phyloP scores from a whole-genome alignment of 192 early-diverging fungal genomes.

The Borealophlyctis nickersoniae region DNA sequence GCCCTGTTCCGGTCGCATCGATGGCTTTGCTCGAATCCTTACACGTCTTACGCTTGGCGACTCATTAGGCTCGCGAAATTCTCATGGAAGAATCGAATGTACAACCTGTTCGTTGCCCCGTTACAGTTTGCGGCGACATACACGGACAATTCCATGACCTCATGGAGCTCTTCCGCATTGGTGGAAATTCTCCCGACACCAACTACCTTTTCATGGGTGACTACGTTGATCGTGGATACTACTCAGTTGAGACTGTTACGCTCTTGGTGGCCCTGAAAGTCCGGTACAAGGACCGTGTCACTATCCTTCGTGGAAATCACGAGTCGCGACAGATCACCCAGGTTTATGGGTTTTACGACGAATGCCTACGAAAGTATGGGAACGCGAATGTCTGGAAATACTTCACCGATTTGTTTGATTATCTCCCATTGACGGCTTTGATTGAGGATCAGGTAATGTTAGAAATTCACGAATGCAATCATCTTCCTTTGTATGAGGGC shows the following conservation, averaged over 20 bases:
- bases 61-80: slow-evolving; percentile 84
- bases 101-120: slow-evolving; percentile 91
- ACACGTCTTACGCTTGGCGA: no score
- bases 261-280: slow-evolving; percentile 92
- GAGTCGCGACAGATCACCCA: slow-evolving; percentile 94
- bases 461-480: not conserved
- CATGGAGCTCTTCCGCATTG: slow-evolving; percentile 88
- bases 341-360: slow-evolving; percentile 98
- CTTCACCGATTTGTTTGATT: slow-evolving; percentile 98
- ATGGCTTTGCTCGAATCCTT: no score
- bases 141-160: slow-evolving; percentile 98
- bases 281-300: slow-evolving; percentile 90
- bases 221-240: slow-evolving; percentile 95
- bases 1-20: not conserved
- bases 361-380: slow-evolving; percentile 94
- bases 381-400: slow-evolving; percentile 96
- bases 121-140: slow-evolving; percentile 98
- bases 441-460: slow-evolving; percentile 75
- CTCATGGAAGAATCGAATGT: slow-evolving; percentile 96
- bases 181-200: slow-evolving; percentile 93
- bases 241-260: slow-evolving; percentile 96
- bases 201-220: slow-evolving; percentile 99
- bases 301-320: slow-evolving; percentile 91
- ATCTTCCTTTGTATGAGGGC: no score
- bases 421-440: slow-evolving; percentile 88